Evolutionary conservation across 306 rosid genomes (phyloP).

Genomic region (Arachis hypogaea): DNA sequence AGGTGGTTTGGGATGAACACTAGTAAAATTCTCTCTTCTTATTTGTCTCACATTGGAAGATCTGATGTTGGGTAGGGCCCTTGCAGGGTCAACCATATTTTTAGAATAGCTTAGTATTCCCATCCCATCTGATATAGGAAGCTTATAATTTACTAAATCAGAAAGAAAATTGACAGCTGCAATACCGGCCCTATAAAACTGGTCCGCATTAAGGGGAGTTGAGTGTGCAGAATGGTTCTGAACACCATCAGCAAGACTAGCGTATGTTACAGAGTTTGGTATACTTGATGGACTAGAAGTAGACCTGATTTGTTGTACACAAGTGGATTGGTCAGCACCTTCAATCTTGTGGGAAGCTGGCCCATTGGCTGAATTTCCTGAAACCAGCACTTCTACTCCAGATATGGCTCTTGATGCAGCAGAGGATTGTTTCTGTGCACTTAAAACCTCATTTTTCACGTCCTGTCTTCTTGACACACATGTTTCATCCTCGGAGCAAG

Average conservation of each 20-base stretch:
- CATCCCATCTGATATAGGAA: constrained; percentile 69
- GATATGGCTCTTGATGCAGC: constrained; percentile 48
- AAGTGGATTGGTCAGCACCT: constrained; percentile 44
- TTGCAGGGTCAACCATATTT: constrained; percentile 70
- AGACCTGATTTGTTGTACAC: constrained; percentile 44
- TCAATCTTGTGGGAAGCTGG: constrained; percentile 46
- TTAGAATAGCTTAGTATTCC: constrained; percentile 62
- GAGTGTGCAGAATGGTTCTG: constrained; percentile 44
- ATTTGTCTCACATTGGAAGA: constrained; percentile 66
- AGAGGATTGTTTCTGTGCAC: constrained; percentile 58
- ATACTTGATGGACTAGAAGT: constrained; percentile 47
- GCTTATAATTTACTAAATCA: constrained; percentile 63
- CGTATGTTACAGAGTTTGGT: constrained; percentile 58
- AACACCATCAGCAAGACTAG: constrained; percentile 47
- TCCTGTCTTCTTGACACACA: constrained; percentile 63
- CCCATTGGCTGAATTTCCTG: constrained; percentile 50
- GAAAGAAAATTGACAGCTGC: constrained; percentile 80
- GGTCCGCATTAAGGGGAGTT: constrained; percentile 57
- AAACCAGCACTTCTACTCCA: constrained; percentile 51
- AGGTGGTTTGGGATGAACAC: constrained; percentile 62
- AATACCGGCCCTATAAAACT: constrained; percentile 76
- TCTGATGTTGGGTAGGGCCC: constrained; percentile 53
- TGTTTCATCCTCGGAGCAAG: constrained; percentile 80
- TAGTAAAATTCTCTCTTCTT: constrained; percentile 58
- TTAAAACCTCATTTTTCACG: constrained; percentile 48